These are phyloP conservation scores for Candolleomyces aberdarensis DNA, from an alignment of 768 basidiomycete genomes.

Conservation along the genomic window DNA sequence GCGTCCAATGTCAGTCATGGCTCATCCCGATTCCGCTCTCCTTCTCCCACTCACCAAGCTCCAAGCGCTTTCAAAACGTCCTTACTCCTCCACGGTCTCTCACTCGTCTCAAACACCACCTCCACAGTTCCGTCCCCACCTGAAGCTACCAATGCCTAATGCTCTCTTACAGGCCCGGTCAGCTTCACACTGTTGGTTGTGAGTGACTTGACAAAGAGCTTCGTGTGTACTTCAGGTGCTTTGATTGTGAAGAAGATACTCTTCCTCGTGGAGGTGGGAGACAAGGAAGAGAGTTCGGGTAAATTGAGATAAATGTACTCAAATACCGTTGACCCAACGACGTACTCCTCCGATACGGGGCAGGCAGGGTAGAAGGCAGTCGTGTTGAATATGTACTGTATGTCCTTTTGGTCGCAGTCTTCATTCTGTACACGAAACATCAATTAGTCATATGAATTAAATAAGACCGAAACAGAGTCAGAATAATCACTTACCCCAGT, in stretches of 20 bases:
- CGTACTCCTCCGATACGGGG: conserved; percentile 71
- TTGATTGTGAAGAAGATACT: conserved; percentile 43
- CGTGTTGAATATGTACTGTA: conserved; percentile 78
- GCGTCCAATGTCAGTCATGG: too few species aligned
- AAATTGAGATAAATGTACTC: conserved; percentile 54
- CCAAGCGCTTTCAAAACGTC: too few species aligned
- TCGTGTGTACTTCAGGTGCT: conserved; percentile 54
- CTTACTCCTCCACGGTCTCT: conserved; percentile 31
- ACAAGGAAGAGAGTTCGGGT: conserved; percentile 32
- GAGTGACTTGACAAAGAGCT: conserved; percentile 59
- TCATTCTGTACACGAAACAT: conserved; percentile 54
- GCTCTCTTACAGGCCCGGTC: conserved; percentile 46
- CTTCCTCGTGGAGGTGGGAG: neutral
- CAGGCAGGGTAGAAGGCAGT: conserved; percentile 86
- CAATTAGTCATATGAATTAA: neutral
- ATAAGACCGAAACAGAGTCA: conserved; percentile 16
- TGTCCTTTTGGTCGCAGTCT: conserved; percentile 86
- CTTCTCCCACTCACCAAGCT: too few species aligned
- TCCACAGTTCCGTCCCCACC: conserved; percentile 9
- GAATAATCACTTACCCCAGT: conserved; percentile 51
- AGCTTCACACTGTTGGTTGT: conserved; percentile 49
- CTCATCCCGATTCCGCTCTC: too few species aligned
- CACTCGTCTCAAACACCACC: conserved; percentile 66
- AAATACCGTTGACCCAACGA: conserved; percentile 65
- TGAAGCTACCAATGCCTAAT: too few species aligned